phyloP scores from a whole-genome alignment of 192 early-diverging fungal genomes.

The Tieghemiomyces parasiticus region DNA sequence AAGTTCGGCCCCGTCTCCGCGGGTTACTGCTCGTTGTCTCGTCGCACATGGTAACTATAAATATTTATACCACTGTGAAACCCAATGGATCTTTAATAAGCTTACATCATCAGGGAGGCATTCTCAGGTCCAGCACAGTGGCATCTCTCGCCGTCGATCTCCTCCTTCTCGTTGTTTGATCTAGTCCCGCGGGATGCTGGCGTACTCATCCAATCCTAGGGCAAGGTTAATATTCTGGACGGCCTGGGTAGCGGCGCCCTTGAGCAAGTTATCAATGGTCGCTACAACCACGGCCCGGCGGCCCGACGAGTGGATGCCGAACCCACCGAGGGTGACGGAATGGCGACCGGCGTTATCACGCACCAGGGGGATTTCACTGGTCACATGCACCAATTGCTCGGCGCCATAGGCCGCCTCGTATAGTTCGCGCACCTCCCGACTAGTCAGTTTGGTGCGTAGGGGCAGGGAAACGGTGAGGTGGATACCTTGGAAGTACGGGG shows the following conservation, averaged over 20 bases:
- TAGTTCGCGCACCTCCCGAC: conserved; percentile 47
- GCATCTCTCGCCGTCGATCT: too few species aligned
- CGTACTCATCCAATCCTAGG: conserved; percentile 75
- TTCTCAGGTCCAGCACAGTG: too few species aligned
- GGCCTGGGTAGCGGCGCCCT: conserved; percentile 98
- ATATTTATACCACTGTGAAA: too few species aligned
- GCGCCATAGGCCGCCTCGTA: conserved; percentile 55
- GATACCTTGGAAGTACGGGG: conserved; percentile 60
- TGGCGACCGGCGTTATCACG: conserved; percentile 82
- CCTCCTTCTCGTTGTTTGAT: too few species aligned
- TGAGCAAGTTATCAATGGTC: conserved; percentile 93
- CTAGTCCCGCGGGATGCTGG: conserved; percentile 93
- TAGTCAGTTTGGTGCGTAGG: conserved; percentile 54
- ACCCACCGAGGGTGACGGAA: conserved; percentile 82
- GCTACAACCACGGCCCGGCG: conserved; percentile 78
- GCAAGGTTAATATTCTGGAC: conserved; percentile 95
- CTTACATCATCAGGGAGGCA: too few species aligned
- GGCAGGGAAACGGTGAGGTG: conserved; percentile 79
- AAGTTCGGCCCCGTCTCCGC: too few species aligned
- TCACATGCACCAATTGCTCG: conserved; percentile 73
- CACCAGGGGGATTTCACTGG: conserved; percentile 65
- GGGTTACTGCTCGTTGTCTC: too few species aligned
- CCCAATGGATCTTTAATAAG: too few species aligned
- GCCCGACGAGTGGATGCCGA: conserved; percentile 58
- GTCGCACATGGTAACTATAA: too few species aligned